phyloP scores from a whole-genome alignment of 352 stramenopile species.

The Phytopythium aichiense region DNA sequence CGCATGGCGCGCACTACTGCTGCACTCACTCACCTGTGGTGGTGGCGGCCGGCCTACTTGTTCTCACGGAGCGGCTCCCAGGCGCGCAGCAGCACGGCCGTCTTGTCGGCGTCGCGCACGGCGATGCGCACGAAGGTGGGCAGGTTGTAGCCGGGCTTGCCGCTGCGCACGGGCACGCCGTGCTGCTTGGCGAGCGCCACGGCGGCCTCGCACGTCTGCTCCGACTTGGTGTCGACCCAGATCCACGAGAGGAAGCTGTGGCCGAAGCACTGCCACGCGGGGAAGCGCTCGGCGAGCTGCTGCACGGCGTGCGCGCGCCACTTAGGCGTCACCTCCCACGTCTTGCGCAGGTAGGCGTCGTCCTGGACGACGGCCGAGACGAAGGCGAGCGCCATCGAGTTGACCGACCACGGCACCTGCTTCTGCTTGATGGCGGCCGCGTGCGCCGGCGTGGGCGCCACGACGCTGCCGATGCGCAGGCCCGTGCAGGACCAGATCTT shows the following conservation, averaged over 20 bases:
- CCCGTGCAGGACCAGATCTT: constrained; percentile 93
- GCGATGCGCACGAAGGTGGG: constrained; percentile 83
- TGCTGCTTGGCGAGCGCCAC: constrained; percentile 76
- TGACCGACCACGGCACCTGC: constrained; percentile 90
- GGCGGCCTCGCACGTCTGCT: constrained; percentile 40
- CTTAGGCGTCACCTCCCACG: constrained; percentile 78
- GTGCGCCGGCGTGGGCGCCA: constrained; percentile 73
- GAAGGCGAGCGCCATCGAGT: constrained; percentile 87
- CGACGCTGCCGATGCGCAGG: constrained; percentile 83
- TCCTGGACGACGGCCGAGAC: constrained; percentile 82
- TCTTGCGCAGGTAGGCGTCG: constrained; percentile 71
- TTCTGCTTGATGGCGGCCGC: constrained; percentile 86
- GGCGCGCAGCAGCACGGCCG: constrained; percentile 66
- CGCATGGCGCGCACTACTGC: too few species aligned
- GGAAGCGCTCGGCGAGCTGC: constrained; percentile 54
- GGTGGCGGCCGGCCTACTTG: not conserved
- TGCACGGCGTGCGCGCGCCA: constrained; percentile 68
- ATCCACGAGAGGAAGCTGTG: constrained; percentile 84
- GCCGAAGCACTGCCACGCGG: constrained; percentile 62
- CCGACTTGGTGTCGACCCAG: constrained; percentile 85
- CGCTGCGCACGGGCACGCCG: constrained; percentile 82
- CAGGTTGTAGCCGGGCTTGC: constrained; percentile 86
- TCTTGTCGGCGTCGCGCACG: constrained; percentile 69
- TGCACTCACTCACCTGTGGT: too few species aligned
- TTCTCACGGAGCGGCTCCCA: constrained; percentile 58